Evolutionary conservation across 2,329 filamentous ascomycete genomes (phyloP), one percentile per base, ranked within the genome.

Genomic region (Pestalotiopsis sp.): DNA sequence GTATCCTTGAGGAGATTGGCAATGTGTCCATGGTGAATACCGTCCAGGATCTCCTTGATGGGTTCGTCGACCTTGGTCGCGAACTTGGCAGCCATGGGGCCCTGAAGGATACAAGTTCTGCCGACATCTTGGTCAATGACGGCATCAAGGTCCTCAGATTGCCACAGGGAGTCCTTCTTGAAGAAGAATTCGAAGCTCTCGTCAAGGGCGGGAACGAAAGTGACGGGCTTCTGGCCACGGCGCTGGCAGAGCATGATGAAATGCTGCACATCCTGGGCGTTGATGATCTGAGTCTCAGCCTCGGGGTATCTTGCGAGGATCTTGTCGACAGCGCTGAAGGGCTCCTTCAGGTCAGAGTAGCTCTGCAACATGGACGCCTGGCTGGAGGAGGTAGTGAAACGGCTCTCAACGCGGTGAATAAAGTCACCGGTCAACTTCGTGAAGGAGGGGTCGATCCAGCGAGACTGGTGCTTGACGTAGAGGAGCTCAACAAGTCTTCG

Each of bases 111-210:
- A 84, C 95, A 98, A 59, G 95, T 97, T 78, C 97, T 90, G 72
- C 94, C 95, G 69, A 99, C 96, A 78, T 99, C 97, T 82, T 98
- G 96, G 74, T 88, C 95, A 70, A 98, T 95, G 68, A 99, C 95
- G 66, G 96, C 96, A 76, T 97, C 95, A 12, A 99, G 87, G 77
- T 99, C 96, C 82, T 99, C 96, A 1, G 96, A 98, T 83, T 99
- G 96, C 96, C 96, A 99, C 7, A 99, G 88, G 1, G 96, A 99
- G 81, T 99, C 96, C 86, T 99, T 99, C 90, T 99, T 99, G 91
- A 99, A 99, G 86, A 94, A 99, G 83, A 97, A 97, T 79, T 99
- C 96, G 74, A 99, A 99, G 79, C 95, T 97, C 71, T 97, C 94
- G 76, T 99, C 96, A 25, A 99, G 87, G n/a, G 92, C 87, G 4